Evolutionary conservation across 306 rosid species (phyloP).

Genomic region (Cicer cuneatum): DNA sequence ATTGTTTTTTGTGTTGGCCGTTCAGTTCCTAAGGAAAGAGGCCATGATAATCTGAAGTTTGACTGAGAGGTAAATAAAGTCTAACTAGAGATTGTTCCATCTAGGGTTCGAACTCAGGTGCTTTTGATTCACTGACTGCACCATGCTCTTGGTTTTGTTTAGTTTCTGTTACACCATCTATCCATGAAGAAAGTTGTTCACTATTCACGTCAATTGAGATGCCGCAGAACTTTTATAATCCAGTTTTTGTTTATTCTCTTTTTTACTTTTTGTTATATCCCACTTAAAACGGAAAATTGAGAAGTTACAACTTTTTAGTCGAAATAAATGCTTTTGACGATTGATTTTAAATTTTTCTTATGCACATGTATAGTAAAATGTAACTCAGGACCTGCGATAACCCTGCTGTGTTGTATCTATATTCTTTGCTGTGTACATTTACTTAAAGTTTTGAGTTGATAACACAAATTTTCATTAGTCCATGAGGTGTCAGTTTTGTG

Average conservation of each 20-base stretch:
- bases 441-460: slow-evolving; percentile 28
- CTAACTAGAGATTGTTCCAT: no score
- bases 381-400: neutral
- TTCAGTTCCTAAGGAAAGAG: no score
- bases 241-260: slow-evolving; percentile 26
- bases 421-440: neutral
- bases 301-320: neutral
- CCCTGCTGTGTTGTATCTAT: neutral
- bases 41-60: no score
- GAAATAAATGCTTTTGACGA: neutral
- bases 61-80: no score
- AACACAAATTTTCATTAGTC: neutral
- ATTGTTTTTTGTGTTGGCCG: neutral
- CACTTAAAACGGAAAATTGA: neutral
- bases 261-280: slow-evolving; percentile 23
- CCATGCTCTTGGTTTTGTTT: slow-evolving; percentile 33
- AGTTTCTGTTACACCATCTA: slow-evolving; percentile 13
- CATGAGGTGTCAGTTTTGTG: no score
- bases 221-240: neutral
- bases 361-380: slow-evolving; percentile 10
- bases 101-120: no score
- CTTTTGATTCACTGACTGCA: no score
- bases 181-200: slow-evolving; percentile 28
- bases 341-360: neutral
- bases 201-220: slow-evolving; percentile 32